A percentile compares a stretch with the other conserved stretches of the same genome.
These are phyloP conservation scores for Serendipita sp. DNA, from an alignment of 768 basidiomycete genomes.

Conservation along the genomic window DNA sequence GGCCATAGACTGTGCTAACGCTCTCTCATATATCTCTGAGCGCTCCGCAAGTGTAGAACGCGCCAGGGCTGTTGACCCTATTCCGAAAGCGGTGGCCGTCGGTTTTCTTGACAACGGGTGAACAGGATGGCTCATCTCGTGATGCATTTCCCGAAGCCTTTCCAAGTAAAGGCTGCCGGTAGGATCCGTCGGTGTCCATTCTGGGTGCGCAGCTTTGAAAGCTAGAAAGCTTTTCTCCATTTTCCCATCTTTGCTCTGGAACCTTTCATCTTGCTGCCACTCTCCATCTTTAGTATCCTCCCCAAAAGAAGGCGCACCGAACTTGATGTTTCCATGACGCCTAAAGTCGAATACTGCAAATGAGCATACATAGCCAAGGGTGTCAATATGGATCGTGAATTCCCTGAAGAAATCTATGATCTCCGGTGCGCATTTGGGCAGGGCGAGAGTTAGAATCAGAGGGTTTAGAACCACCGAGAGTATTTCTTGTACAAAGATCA, in stretches of 20 bases:
- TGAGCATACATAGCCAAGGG: conserved; percentile 90
- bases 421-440: conserved; percentile 76
- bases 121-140: conserved; percentile 5
- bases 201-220: conserved; percentile 92
- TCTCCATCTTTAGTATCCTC: not conserved
- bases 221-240: conserved; percentile 98
- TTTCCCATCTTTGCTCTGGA: conserved; percentile 84
- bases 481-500: conserved; percentile 77
- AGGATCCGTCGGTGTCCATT: conserved; percentile 88
- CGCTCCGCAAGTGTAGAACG: conserved; percentile 27
- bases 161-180: conserved; percentile 81
- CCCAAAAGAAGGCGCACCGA: conserved; percentile 36
- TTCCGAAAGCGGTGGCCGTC: not conserved
- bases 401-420: conserved; percentile 98
- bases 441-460: conserved; percentile 82
- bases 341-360: conserved; percentile 99
- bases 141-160: conserved; percentile 35
- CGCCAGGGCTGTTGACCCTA: not conserved
- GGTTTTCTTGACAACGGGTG: not conserved
- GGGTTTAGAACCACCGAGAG: conserved; percentile 87
- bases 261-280: conserved; percentile 39
- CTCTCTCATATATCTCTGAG: conserved; percentile 61
- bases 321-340: conserved; percentile 87
- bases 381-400: conserved; percentile 92
- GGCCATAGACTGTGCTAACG: conserved; percentile 24